Percentiles rank a stretch among this genome's conserved stretches.
These are phyloP conservation scores for Thalassiosira ordinaria DNA, from an alignment of 352 stramenopile genomes.

Conservation along the genomic window DNA sequence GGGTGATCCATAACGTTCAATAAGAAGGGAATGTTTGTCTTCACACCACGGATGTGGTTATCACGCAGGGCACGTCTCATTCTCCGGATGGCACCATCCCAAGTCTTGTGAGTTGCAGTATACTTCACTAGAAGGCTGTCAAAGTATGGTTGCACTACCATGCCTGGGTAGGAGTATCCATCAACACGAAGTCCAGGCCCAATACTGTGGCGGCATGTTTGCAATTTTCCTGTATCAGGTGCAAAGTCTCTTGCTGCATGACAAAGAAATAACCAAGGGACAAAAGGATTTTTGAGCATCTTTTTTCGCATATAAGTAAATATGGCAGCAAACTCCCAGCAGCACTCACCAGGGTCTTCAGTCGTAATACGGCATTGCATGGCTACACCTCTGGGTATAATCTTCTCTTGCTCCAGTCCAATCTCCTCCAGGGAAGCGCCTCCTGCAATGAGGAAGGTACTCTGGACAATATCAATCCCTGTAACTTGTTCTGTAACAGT, in stretches of 20 bases:
- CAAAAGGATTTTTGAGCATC: not conserved
- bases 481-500: slow-evolving; percentile 86
- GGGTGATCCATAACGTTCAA: slow-evolving; percentile 91
- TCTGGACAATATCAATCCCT: slow-evolving; percentile 93
- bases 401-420: slow-evolving; percentile 92
- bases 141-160: slow-evolving; percentile 94
- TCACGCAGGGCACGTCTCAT: slow-evolving; percentile 91
- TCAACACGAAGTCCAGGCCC: slow-evolving; percentile 94
- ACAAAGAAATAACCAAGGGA: not conserved
- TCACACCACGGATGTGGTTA: slow-evolving; percentile 93
- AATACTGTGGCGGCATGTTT: slow-evolving; percentile 89
- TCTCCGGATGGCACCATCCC: slow-evolving; percentile 85
- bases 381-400: slow-evolving; percentile 88
- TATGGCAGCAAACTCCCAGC: not conserved
- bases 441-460: slow-evolving; percentile 91
- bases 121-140: slow-evolving; percentile 95
- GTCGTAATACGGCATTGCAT: slow-evolving; percentile 92
- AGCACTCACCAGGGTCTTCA: slow-evolving; percentile 26
- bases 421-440: slow-evolving; percentile 91
- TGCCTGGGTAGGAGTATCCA: slow-evolving; percentile 92
- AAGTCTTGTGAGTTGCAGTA: slow-evolving; percentile 88
- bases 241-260: slow-evolving; percentile 88
- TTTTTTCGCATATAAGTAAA: no score
- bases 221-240: slow-evolving; percentile 92
- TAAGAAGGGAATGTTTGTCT: slow-evolving; percentile 92